Conservation (phyloP, 768 basidiomycete species). For the Baorangia bicolor region DNA sequence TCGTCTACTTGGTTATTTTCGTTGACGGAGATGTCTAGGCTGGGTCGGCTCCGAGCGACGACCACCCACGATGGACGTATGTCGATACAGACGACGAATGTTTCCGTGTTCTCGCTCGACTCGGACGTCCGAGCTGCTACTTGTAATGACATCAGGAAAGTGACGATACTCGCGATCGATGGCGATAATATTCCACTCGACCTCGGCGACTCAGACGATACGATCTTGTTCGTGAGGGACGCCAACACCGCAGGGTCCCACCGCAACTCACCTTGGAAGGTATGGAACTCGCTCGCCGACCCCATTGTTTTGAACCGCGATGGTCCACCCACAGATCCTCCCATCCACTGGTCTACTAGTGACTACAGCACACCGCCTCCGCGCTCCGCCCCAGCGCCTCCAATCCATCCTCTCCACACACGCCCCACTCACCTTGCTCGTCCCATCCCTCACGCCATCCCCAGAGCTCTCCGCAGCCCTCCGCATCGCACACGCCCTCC, state of each 20-base stretch:
- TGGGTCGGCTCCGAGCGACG: conserved; percentile 23
- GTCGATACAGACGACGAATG: conserved; percentile 25
- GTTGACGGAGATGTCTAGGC: conserved; percentile 3
- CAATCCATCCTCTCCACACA: conserved; percentile 59
- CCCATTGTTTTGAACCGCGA: neutral
- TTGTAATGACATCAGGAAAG: neutral
- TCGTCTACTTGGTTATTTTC: neutral
- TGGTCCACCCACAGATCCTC: conserved; percentile 1
- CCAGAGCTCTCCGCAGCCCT: conserved; percentile 54
- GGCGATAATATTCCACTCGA: conserved; percentile 1
- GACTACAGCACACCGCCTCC: neutral
- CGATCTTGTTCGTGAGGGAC: conserved; percentile 12
- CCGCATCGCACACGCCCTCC: conserved; percentile 66
- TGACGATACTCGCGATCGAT: conserved; percentile 13
- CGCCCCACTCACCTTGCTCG: conserved; percentile 56
- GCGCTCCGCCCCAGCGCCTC: conserved; percentile 42
- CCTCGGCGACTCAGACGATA: neutral
- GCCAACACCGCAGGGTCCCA: neutral
- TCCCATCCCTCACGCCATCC: conserved; percentile 37
- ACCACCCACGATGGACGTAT: neutral
- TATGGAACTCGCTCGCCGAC: neutral
- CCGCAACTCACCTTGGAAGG: conserved; percentile 22
- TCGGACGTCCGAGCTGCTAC: neutral
- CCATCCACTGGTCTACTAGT: neutral
- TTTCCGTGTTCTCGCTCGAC: conserved; percentile 25